Conservation (phyloP, 306 rosid genomes). For the Sophora flavescens region DNA sequence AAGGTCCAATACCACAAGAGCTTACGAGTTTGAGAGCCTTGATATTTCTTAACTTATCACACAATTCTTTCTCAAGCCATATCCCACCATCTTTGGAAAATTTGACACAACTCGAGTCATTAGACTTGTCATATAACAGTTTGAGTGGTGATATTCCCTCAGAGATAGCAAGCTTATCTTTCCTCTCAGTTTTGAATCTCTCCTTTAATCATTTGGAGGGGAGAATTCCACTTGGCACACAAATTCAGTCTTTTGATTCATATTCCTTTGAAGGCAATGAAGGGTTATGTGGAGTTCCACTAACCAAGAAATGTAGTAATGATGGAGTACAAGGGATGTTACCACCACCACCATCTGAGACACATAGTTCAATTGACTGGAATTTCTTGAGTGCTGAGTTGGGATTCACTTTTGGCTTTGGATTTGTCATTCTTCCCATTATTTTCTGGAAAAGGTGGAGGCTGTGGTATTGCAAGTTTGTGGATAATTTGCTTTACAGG, state of each 20-base stretch:
- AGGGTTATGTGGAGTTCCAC: conserved; percentile 53
- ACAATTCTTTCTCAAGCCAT: conserved; percentile 27
- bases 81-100: conserved; percentile 45
- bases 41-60: conserved; percentile 25
- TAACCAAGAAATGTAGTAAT: neutral
- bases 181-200: conserved; percentile 43
- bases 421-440: conserved; percentile 27
- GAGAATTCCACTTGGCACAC: conserved; percentile 31
- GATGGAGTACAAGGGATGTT: neutral
- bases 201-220: conserved; percentile 46
- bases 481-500: conserved; percentile 32
- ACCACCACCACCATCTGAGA: neutral
- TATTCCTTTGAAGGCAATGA: conserved; percentile 39
- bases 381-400: conserved; percentile 39
- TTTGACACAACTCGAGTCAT: conserved; percentile 32
- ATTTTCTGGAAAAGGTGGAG: conserved; percentile 46
- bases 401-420: conserved; percentile 52
- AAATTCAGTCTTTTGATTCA: conserved; percentile 33
- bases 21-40: conserved; percentile 4
- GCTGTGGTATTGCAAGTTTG: conserved; percentile 11
- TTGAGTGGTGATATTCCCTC: conserved; percentile 37
- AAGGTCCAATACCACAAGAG: conserved; percentile 24
- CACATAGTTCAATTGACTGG: conserved; percentile 17
- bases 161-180: conserved; percentile 4
- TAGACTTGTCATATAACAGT: conserved; percentile 44